Evolutionary conservation across 495 filamentous ascomycete genomes (phyloP).

Genomic region (Filosporella fistucella): DNA sequence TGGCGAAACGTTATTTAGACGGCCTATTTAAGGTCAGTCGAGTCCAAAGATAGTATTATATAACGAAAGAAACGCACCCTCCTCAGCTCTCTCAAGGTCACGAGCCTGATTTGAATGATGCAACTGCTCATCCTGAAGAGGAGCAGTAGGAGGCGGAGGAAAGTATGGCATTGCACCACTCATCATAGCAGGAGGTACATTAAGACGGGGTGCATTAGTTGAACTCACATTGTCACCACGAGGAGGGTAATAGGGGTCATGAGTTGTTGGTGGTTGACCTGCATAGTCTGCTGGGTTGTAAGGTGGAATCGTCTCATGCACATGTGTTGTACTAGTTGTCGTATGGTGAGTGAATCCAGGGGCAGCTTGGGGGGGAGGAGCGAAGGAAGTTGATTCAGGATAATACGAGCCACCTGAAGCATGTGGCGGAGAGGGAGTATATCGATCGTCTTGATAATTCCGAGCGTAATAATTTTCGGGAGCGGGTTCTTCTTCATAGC

Average conservation of each 20-base stretch:
- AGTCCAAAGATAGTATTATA: neutral
- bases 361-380: conserved; percentile 32
- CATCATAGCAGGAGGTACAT: conserved; percentile 2
- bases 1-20: conserved; percentile 12
- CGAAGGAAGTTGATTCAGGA: conserved; percentile 36
- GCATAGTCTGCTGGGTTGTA: conserved; percentile 38
- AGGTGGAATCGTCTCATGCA: conserved; percentile 24
- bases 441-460: conserved; percentile 26
- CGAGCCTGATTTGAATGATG: conserved; percentile 6
- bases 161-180: conserved; percentile 16
- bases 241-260: conserved; percentile 17
- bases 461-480: conserved; percentile 30
- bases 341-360: conserved; percentile 13
- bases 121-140: conserved; percentile 16
- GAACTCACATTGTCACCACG: conserved; percentile 30
- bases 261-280: conserved; percentile 18
- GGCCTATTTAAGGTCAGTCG: neutral
- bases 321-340: conserved; percentile 8
- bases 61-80: conserved; percentile 18
- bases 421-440: conserved; percentile 43
- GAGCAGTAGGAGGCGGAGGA: conserved; percentile 23
- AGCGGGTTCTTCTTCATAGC: conserved; percentile 27
- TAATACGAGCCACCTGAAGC: conserved; percentile 49
- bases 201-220: conserved; percentile 7
- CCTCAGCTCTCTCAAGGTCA: conserved; percentile 9